phyloP scores from a whole-genome alignment of 2,329 filamentous ascomycete species.

The Thielaviopsis musarum region DNA sequence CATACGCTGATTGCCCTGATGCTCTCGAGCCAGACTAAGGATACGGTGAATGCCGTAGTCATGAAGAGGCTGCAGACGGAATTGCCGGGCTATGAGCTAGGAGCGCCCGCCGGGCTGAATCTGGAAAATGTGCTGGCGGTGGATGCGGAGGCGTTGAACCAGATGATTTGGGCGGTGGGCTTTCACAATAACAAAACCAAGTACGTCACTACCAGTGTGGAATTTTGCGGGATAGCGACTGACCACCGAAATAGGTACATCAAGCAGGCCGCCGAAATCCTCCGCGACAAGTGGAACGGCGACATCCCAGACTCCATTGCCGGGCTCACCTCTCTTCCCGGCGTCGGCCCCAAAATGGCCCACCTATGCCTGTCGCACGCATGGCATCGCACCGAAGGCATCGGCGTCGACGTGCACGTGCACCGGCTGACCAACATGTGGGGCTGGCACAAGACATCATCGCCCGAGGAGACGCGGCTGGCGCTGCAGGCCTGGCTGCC shows the following conservation, averaged over 20 bases:
- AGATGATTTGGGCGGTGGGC: slow-evolving; percentile 67
- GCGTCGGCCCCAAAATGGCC: slow-evolving; percentile 90
- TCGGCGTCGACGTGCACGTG: slow-evolving; percentile 89
- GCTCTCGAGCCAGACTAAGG: slow-evolving; percentile 85
- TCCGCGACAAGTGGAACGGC: slow-evolving; percentile 50
- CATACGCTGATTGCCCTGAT: slow-evolving; percentile 80
- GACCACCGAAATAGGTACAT: slow-evolving; percentile 31
- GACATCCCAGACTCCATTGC: slow-evolving; percentile 70
- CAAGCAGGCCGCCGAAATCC: slow-evolving; percentile 55
- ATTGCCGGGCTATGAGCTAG: slow-evolving; percentile 36
- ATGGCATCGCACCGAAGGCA: slow-evolving; percentile 50
- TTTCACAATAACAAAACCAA: slow-evolving; percentile 93
- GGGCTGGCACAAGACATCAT: slow-evolving; percentile 74
- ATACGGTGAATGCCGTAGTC: slow-evolving; percentile 71
- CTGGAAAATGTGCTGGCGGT: slow-evolving; percentile 64
- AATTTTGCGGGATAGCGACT: not conserved
- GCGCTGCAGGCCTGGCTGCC: slow-evolving; percentile 72
- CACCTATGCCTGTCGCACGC: slow-evolving; percentile 69
- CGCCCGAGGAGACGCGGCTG: slow-evolving; percentile 64
- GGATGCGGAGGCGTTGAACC: slow-evolving; percentile 46
- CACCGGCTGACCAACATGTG: slow-evolving; percentile 89
- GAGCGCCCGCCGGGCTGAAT: slow-evolving; percentile 40
- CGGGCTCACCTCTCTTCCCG: slow-evolving; percentile 61
- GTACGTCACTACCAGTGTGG: slow-evolving; percentile 23
- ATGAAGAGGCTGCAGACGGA: slow-evolving; percentile 66